A percentile compares a stretch with the other conserved stretches of the same genome.
Evolutionary conservation across 768 basidiomycete species (phyloP).

Genomic region (Trametes cubensis): DNA sequence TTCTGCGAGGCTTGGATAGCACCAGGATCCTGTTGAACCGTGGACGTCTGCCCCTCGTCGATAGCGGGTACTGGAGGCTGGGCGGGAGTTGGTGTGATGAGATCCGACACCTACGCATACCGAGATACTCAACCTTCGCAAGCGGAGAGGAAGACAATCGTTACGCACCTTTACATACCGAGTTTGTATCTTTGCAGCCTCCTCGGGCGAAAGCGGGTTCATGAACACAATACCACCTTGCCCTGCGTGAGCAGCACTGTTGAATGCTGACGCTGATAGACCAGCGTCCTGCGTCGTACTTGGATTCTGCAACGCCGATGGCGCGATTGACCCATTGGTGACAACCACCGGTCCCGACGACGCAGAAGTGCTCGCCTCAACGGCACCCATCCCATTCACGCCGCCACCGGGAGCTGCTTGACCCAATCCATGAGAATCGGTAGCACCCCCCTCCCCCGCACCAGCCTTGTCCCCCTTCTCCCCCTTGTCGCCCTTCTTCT

Average conservation of each 20-base stretch:
- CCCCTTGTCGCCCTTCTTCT: conserved; percentile 12
- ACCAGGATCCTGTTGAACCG: background rate
- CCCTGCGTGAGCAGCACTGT: background rate
- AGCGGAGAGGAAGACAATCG: too few relatives aligned
- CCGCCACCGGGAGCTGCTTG: background rate
- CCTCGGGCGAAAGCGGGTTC: conserved; percentile 24
- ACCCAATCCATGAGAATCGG: background rate
- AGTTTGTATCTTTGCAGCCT: conserved; percentile 5
- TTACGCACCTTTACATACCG: conserved; percentile 3
- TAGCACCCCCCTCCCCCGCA: background rate
- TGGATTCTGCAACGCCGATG: background rate
- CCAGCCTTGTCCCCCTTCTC: conserved; percentile 7
- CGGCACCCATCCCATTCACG: background rate
- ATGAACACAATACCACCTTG: conserved; percentile 24
- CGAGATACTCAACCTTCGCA: background rate
- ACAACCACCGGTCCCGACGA: background rate
- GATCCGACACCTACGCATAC: background rate
- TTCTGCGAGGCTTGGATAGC: background rate
- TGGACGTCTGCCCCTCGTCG: too few relatives aligned
- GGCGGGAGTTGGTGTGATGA: background rate
- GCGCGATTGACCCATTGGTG: conserved; percentile 1
- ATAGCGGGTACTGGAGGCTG: background rate
- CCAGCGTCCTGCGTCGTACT: background rate
- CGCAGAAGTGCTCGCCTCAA: background rate
- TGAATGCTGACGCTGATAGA: conserved; percentile 2